Evolutionary conservation across 306 rosid genomes (phyloP).

Genomic region (Albizia julibrissin): DNA sequence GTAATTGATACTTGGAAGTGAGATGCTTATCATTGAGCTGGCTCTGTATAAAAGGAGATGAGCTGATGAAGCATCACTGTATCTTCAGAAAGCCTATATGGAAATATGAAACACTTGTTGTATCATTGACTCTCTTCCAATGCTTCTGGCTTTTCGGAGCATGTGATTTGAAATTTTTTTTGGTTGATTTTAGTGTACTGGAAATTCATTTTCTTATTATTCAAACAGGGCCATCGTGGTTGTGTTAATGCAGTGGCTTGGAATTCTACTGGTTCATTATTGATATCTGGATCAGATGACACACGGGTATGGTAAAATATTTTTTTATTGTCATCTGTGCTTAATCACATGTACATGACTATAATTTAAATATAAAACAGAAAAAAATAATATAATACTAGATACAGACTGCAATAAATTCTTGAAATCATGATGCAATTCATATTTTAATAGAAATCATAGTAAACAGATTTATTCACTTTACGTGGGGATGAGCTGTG

Average conservation of each 20-base stretch:
- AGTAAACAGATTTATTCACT: not conserved
- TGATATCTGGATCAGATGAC: constrained; percentile 98
- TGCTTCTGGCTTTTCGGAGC: constrained; percentile 8
- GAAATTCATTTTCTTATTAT: constrained; percentile 27
- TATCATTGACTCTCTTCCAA: not conserved
- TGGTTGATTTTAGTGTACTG: not conserved
- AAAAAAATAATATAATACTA: constrained; percentile 2
- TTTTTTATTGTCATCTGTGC: not conserved
- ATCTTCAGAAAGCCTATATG: not conserved
- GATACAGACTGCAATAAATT: not conserved
- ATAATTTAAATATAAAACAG: constrained; percentile 11
- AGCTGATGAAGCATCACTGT: not conserved
- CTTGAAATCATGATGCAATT: not conserved
- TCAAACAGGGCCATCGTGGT: constrained; percentile 82
- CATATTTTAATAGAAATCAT: not conserved
- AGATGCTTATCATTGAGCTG: not conserved
- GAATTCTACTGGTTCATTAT: constrained; percentile 82
- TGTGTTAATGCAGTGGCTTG: constrained; percentile 95
- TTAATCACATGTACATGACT: constrained; percentile 4
- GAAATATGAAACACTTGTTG: not conserved
- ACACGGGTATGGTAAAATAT: constrained; percentile 58
- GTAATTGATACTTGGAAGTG: constrained; percentile 2
- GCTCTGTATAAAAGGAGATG: not conserved
- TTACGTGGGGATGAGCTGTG: not conserved
- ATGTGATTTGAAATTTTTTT: constrained; percentile 1